phyloP scores from a whole-genome alignment of 2,329 filamentous ascomycete genomes.

The Xylariaceae sp. region DNA sequence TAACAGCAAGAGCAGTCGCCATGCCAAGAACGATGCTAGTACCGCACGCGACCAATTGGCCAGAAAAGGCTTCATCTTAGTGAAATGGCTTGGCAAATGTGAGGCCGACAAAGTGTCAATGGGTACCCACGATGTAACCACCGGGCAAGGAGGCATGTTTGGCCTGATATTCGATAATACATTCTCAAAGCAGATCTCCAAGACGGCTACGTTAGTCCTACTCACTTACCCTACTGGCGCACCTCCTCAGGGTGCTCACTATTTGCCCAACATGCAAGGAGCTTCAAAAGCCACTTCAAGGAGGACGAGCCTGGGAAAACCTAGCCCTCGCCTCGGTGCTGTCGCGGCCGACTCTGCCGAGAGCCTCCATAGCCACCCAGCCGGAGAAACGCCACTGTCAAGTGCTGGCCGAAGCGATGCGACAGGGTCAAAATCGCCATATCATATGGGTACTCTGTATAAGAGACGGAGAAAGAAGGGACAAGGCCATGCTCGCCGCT shows the following conservation, averaged over 20 bases:
- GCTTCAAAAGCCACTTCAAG: conserved; percentile 47
- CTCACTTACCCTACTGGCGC: conserved; percentile 89
- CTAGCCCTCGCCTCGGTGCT: conserved; percentile 53
- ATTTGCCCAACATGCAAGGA: conserved; percentile 66
- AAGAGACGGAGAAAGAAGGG: conserved; percentile 94
- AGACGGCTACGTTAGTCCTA: conserved; percentile 93
- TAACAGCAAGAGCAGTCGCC: conserved; percentile 53
- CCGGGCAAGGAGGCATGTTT: conserved; percentile 86
- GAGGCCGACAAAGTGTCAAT: conserved; percentile 95
- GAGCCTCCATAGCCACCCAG: conserved; percentile 62
- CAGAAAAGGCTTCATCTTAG: conserved; percentile 71
- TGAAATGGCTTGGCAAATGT: conserved; percentile 92
- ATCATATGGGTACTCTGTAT: conserved; percentile 83
- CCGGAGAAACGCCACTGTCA: conserved; percentile 52
- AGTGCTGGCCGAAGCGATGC: conserved; percentile 61
- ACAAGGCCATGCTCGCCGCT: conserved; percentile 90
- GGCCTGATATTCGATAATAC: conserved; percentile 98
- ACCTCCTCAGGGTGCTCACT: conserved; percentile 75
- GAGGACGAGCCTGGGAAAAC: conserved; percentile 59
- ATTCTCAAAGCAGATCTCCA: conserved; percentile 93
- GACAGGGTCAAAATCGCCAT: conserved; percentile 55
- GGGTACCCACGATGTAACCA: conserved; percentile 81
- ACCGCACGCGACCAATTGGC: conserved; percentile 69
- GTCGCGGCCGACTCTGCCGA: conserved; percentile 63
- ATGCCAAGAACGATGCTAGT: conserved; percentile 62